A percentile compares a stretch with the other conserved stretches of the same genome.
phyloP scores from a whole-genome alignment of 2,329 filamentous ascomycete genomes.

The Sclerotinia trifoliorum region DNA sequence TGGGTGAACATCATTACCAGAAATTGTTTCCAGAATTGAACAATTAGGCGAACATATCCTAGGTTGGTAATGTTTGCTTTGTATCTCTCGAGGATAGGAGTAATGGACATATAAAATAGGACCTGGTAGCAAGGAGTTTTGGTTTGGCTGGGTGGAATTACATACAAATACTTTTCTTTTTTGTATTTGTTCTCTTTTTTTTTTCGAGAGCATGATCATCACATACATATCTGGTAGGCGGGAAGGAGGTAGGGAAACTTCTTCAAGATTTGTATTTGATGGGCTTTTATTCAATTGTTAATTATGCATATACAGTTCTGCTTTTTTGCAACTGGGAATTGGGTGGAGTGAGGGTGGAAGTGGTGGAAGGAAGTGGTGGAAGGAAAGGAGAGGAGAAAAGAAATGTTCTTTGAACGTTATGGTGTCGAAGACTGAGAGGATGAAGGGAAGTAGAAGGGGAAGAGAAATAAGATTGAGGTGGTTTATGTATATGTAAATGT shows the following conservation, averaged over 20 bases:
- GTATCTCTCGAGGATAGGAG: constrained; percentile 2
- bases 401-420: background rate
- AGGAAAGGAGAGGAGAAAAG: background rate
- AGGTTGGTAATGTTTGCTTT: constrained; percentile 3
- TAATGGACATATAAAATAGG: constrained; percentile 15
- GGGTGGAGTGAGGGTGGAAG: background rate
- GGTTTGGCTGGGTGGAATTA: constrained; percentile 2
- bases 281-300: background rate
- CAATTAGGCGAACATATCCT: background rate
- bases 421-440: too few species aligned
- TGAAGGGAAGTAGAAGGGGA: background rate
- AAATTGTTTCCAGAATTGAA: constrained; percentile 19
- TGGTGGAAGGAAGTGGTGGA: background rate
- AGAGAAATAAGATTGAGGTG: background rate
- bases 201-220: background rate
- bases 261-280: background rate
- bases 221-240: background rate
- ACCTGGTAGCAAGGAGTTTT: constrained; percentile 13
- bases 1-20: constrained; percentile 23
- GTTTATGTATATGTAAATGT: background rate
- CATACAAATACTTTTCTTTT: constrained; percentile 5
- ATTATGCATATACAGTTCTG: background rate
- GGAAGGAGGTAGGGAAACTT: background rate
- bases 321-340: background rate
- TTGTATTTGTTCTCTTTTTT: background rate